phyloP scores from a whole-genome alignment of 2,329 filamentous ascomycete species.

The Colletotrichum horii region DNA sequence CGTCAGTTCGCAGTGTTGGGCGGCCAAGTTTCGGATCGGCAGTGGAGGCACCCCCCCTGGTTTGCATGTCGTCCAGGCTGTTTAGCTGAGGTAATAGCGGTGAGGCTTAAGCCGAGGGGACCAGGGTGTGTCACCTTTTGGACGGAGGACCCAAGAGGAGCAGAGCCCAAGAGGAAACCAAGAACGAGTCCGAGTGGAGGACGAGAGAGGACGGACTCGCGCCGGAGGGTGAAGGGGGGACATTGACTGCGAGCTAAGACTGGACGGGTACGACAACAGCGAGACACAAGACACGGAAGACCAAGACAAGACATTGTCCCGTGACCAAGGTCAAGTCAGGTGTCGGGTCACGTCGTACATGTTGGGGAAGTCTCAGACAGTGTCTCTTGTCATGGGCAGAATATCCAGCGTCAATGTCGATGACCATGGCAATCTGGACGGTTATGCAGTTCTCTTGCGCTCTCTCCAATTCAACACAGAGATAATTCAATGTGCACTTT shows the following conservation, averaged over 20 bases:
- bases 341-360: background rate
- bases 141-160: background rate
- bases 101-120: background rate
- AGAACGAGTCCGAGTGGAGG: background rate
- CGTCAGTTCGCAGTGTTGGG: background rate
- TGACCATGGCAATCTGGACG: background rate
- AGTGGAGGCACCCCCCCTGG: background rate
- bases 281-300: background rate
- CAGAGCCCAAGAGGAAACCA: background rate
- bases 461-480: background rate
- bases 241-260: background rate
- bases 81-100: constrained; percentile 9
- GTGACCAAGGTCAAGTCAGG: background rate
- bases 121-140: background rate
- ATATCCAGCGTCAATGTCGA: background rate
- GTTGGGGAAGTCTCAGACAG: background rate
- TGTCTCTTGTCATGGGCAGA: background rate
- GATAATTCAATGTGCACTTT: background rate
- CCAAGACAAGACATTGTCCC: background rate
- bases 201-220: background rate
- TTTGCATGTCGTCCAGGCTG: background rate
- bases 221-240: background rate
- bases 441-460: background rate
- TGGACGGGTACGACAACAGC: background rate
- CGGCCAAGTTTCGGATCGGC: constrained; percentile 8